Conservation (phyloP, 768 basidiomycete genomes). For the Rhodosporidiobolus odoratus region DNA sequence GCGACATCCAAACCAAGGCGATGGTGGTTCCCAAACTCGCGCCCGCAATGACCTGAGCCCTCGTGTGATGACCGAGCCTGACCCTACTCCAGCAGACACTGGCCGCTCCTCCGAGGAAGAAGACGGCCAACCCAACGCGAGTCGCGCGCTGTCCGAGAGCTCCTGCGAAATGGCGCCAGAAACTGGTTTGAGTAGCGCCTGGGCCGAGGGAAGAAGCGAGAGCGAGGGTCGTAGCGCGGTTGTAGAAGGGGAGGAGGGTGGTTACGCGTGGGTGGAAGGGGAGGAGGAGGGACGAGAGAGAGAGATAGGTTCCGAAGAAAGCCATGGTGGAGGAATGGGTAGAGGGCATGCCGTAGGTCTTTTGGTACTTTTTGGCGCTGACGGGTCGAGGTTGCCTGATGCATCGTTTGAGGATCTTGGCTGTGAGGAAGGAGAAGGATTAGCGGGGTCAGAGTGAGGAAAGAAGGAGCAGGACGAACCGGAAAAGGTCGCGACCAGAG, state of each 20-base stretch:
- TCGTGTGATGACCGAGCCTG: conserved; percentile 41
- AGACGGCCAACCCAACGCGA: conserved; percentile 19
- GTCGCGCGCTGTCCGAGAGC: conserved; percentile 5
- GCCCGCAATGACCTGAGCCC: conserved; percentile 40
- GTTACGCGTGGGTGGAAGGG: conserved; percentile 38
- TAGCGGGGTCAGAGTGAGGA: neutral
- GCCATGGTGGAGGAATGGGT: conserved; percentile 50
- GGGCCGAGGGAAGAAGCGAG: conserved; percentile 5
- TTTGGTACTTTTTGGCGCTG: conserved; percentile 43
- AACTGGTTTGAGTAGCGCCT: conserved; percentile 1
- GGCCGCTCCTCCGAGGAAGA: conserved; percentile 17
- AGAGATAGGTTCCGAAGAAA: conserved; percentile 48
- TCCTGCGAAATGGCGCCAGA: conserved; percentile 11
- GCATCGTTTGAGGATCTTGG: conserved; percentile 48
- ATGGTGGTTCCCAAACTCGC: conserved; percentile 31
- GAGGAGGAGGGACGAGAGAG: conserved; percentile 41
- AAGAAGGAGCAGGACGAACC: conserved; percentile 41
- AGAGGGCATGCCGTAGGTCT: conserved; percentile 52
- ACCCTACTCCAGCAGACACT: conserved; percentile 42
- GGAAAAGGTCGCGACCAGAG: conserved; percentile 45
- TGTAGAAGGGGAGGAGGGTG: conserved; percentile 36
- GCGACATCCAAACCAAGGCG: conserved; percentile 34
- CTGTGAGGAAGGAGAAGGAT: conserved; percentile 31
- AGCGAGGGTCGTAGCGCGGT: conserved; percentile 9
- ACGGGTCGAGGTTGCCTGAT: conserved; percentile 46